Percentiles rank a stretch among this genome's conserved stretches.
These are phyloP conservation scores for Cymodocea nodosa DNA, from an alignment of 116 monocot species.

Conservation along the genomic window DNA sequence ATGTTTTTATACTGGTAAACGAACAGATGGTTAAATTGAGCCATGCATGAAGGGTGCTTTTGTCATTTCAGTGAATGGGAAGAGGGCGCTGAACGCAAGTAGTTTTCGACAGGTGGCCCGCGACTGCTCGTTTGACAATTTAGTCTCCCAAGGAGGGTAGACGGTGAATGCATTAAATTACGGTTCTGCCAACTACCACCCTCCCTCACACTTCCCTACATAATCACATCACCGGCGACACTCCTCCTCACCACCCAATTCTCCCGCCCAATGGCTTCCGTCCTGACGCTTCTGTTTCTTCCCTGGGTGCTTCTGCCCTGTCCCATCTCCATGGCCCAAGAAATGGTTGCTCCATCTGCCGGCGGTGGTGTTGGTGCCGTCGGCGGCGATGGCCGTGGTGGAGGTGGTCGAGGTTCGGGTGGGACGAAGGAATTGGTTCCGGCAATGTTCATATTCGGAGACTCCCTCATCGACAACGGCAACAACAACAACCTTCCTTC, in stretches of 20 bases:
- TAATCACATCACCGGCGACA: not conserved
- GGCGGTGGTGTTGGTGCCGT: not conserved
- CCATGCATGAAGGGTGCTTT: too few species aligned
- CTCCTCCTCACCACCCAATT: not conserved
- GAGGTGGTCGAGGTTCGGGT: not conserved
- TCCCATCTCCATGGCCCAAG: not conserved
- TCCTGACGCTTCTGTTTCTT: not conserved
- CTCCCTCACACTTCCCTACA: not conserved
- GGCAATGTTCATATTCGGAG: slow-evolving; percentile 87
- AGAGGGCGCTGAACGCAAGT: too few species aligned
- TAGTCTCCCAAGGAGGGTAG: not conserved
- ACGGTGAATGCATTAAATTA: slow-evolving; percentile 1
- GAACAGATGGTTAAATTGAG: too few species aligned
- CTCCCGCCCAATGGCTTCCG: not conserved
- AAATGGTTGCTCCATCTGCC: not conserved
- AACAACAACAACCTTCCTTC: slow-evolving; percentile 82
- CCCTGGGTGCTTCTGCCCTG: not conserved
- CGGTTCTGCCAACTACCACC: slow-evolving; percentile 8
- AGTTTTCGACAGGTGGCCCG: slow-evolving; percentile 1
- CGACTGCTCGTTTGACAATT: not conserved
- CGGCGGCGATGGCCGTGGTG: not conserved
- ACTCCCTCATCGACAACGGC: slow-evolving; percentile 89
- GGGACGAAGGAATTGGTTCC: slow-evolving; percentile 39
- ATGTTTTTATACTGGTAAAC: too few species aligned
- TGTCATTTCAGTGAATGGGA: too few species aligned